Conservation (phyloP, 352 stramenopile genomes). For the Globisporangium irregulare region DNA sequence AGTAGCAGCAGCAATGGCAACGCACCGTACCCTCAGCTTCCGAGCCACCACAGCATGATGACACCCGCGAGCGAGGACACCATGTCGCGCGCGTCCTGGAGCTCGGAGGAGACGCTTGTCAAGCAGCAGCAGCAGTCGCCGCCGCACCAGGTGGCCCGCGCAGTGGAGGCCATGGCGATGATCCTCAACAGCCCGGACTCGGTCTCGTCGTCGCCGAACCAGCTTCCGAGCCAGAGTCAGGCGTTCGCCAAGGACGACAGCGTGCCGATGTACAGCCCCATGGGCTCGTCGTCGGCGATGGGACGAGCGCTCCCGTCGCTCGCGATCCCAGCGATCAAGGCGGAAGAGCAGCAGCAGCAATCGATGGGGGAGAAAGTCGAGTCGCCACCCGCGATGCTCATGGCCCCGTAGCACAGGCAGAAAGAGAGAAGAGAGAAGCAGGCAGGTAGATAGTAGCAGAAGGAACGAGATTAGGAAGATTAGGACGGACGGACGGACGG, state of each 20-base stretch:
- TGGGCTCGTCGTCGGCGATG: slow-evolving; percentile 17
- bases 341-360: neutral
- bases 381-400: neutral
- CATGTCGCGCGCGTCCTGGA: slow-evolving; percentile 28
- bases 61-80: slow-evolving; percentile 1
- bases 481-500: neutral
- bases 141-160: slow-evolving; percentile 17
- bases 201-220: slow-evolving; percentile 6
- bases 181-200: slow-evolving; percentile 62
- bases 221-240: neutral
- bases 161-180: slow-evolving; percentile 63
- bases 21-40: neutral
- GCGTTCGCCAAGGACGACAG: slow-evolving; percentile 2
- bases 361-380: neutral
- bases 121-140: slow-evolving; percentile 13
- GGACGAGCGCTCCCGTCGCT: slow-evolving; percentile 24
- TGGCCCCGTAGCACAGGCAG: neutral
- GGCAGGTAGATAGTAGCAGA: neutral
- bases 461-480: neutral
- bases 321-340: slow-evolving; percentile 10
- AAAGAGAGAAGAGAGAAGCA: neutral
- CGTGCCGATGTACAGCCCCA: slow-evolving; percentile 20
- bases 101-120: slow-evolving; percentile 24
- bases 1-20: neutral
- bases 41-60: slow-evolving; percentile 9